Evolutionary conservation across 257 asterid genomes (phyloP).

Genomic region (Paulownia fortunei): DNA sequence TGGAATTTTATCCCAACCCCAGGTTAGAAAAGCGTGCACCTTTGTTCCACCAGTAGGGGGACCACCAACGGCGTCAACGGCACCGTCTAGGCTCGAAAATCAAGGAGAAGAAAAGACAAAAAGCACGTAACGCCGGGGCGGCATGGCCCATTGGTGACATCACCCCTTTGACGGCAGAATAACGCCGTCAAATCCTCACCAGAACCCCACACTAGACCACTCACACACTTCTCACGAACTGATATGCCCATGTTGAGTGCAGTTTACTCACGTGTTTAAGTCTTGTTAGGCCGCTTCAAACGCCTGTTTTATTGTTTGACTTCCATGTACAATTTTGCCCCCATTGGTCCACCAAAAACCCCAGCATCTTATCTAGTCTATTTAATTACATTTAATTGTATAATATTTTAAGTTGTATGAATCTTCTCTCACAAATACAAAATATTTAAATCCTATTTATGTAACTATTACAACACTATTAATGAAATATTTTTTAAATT

Average conservation of each 20-base stretch:
- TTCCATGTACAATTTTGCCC: slow-evolving; percentile 11
- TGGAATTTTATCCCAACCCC: neutral
- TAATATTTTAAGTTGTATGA: neutral
- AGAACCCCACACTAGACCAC: neutral
- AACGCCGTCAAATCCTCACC: slow-evolving; percentile 5
- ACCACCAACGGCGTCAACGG: slow-evolving; percentile 19
- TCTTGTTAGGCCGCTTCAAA: slow-evolving; percentile 26
- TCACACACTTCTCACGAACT: neutral
- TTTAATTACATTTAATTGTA: neutral
- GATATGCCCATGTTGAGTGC: neutral
- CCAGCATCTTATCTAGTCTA: slow-evolving; percentile 8
- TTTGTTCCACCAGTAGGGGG: slow-evolving; percentile 14
- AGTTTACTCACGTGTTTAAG: slow-evolving; percentile 28
- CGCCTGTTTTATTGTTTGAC: slow-evolving; percentile 28
- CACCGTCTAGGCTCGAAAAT: slow-evolving; percentile 4
- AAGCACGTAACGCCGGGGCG: neutral
- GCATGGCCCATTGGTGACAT: neutral
- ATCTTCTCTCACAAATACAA: neutral
- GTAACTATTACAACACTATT: neutral
- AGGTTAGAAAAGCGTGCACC: slow-evolving; percentile 18
- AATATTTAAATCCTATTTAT: neutral
- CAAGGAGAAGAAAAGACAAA: neutral
- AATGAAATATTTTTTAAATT: neutral
- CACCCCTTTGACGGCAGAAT: neutral
- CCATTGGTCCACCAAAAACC: slow-evolving; percentile 11